phyloP scores from a whole-genome alignment of 257 asterid genomes.

The Lithospermum erythrorhizon region DNA sequence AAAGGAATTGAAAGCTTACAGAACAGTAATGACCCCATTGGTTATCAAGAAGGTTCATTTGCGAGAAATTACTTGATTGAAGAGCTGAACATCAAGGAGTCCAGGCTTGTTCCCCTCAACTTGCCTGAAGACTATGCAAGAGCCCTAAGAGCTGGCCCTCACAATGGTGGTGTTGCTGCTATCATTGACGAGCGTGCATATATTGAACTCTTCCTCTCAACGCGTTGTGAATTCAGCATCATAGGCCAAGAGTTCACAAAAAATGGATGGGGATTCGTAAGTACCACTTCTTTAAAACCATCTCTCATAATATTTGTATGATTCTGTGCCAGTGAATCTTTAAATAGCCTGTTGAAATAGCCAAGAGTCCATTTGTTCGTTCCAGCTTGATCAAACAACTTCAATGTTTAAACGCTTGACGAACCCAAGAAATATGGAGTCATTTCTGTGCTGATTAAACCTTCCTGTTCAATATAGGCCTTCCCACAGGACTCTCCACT shows the following conservation, averaged over 20 bases:
- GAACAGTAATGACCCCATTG: constrained; percentile 35
- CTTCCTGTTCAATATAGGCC: constrained; percentile 24
- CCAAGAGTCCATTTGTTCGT: neutral
- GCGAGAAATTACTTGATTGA: constrained; percentile 36
- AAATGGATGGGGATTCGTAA: constrained; percentile 59
- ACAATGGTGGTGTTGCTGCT: constrained; percentile 45
- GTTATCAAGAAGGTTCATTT: constrained; percentile 47
- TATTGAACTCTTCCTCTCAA: constrained; percentile 45
- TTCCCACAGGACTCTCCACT: constrained; percentile 59
- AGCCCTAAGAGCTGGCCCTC: constrained; percentile 42
- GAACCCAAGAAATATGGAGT: neutral
- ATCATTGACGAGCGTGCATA: constrained; percentile 57
- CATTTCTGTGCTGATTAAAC: neutral
- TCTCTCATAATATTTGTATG: neutral
- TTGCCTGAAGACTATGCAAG: constrained; percentile 44
- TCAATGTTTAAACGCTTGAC: too few relatives aligned
- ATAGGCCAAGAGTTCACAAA: constrained; percentile 49
- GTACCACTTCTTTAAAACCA: constrained; percentile 11
- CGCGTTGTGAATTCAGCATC: constrained; percentile 52
- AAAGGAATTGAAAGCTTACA: constrained; percentile 46
- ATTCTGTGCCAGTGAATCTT: neutral
- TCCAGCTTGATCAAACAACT: too few relatives aligned
- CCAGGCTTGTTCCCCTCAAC: constrained; percentile 44
- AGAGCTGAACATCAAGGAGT: constrained; percentile 29
- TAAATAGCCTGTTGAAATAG: neutral